Evolutionary conservation across 805 yeast genomes (phyloP).

Genomic region (Hagleromyces aurorensis): DNA sequence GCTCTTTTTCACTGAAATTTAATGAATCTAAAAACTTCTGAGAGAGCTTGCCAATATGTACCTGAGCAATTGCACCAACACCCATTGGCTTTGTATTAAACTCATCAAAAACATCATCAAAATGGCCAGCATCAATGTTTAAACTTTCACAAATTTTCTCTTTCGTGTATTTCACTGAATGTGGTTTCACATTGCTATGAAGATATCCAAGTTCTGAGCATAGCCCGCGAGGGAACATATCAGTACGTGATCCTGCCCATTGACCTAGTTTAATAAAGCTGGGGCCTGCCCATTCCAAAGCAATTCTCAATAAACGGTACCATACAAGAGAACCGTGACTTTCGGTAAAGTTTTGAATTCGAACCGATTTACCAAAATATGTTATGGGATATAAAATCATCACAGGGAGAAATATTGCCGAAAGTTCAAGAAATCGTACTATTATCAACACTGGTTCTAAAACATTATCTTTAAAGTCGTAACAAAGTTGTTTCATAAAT

Average conservation of each 20-base stretch:
- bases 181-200: slow-evolving; percentile 79
- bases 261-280: slow-evolving; percentile 89
- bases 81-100: slow-evolving; percentile 75
- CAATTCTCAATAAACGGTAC: slow-evolving; percentile 55
- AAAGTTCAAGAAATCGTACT: slow-evolving; percentile 60
- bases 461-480: slow-evolving; percentile 43
- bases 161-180: slow-evolving; percentile 55
- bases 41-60: slow-evolving; percentile 64
- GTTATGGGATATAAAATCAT: slow-evolving; percentile 54
- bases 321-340: slow-evolving; percentile 61
- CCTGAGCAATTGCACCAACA: slow-evolving; percentile 98
- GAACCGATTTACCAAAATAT: slow-evolving; percentile 23
- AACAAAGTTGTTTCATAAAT: slow-evolving; percentile 35
- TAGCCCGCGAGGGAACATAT: slow-evolving; percentile 72
- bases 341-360: slow-evolving; percentile 23
- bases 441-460: slow-evolving; percentile 65
- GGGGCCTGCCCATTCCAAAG: slow-evolving; percentile 85
- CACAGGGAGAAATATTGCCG: slow-evolving; percentile 63
- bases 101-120: slow-evolving; percentile 75
- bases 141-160: slow-evolving; percentile 52
- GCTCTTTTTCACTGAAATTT: slow-evolving; percentile 5
- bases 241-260: slow-evolving; percentile 98
- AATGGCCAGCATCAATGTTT: slow-evolving; percentile 34
- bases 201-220: slow-evolving; percentile 69
- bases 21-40: slow-evolving; percentile 31